A percentile compares a stretch with the other conserved stretches of the same genome.
These are phyloP conservation scores for Goffeauzyma gilvescens DNA, from an alignment of 768 basidiomycete species.

Conservation along the genomic window DNA sequence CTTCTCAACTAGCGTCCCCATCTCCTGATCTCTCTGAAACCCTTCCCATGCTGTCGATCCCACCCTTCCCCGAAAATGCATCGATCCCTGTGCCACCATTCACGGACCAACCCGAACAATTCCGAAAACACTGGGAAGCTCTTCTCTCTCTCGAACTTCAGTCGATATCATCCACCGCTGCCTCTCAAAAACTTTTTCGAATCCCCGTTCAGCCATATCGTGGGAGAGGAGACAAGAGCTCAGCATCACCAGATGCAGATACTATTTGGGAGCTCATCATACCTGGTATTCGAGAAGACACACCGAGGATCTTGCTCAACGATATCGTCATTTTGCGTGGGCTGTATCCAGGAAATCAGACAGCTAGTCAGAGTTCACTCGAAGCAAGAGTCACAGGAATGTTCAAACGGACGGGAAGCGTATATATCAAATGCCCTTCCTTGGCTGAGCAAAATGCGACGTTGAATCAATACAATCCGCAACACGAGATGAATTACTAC, in stretches of 20 bases:
- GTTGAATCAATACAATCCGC: no score
- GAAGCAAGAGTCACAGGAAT: slow-evolving; percentile 26
- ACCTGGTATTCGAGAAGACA: slow-evolving; percentile 30
- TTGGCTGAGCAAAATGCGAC: slow-evolving; percentile 1
- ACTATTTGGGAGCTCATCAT: slow-evolving; percentile 16
- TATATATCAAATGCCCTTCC: slow-evolving; percentile 17
- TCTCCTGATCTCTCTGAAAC: background rate
- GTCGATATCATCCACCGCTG: slow-evolving; percentile 6
- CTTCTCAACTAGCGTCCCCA: background rate
- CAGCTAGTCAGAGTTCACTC: slow-evolving; percentile 16
- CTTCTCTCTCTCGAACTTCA: slow-evolving; percentile 15
- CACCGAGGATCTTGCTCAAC: slow-evolving; percentile 26
- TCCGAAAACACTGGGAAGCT: slow-evolving; percentile 13
- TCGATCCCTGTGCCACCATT: background rate
- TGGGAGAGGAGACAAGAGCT: slow-evolving; percentile 3
- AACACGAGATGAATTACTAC: no score
- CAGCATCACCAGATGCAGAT: background rate
- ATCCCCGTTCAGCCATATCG: slow-evolving; percentile 3
- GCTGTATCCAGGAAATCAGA: slow-evolving; percentile 11
- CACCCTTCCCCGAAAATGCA: background rate
- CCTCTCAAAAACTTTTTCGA: slow-evolving; percentile 5
- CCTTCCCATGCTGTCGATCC: slow-evolving; percentile 10
- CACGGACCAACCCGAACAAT: slow-evolving; percentile 3
- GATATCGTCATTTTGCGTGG: slow-evolving; percentile 27
- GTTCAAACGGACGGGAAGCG: slow-evolving; percentile 19